Conservation (phyloP, 805 yeast genomes). For the Kodamaea hsintzibuensis region DNA sequence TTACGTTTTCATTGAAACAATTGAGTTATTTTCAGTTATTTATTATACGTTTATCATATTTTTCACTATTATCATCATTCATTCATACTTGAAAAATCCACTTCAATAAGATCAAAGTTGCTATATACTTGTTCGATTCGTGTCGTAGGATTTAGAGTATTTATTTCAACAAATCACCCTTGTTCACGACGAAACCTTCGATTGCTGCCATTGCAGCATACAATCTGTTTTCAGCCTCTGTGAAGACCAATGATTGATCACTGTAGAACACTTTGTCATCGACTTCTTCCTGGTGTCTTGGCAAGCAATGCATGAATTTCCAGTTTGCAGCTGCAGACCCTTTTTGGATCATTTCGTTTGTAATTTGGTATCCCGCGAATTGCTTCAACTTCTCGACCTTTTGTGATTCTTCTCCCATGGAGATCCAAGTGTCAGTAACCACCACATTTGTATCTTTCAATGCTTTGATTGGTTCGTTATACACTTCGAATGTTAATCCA, state of each 20-base stretch:
- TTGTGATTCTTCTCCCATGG: conserved; percentile 96
- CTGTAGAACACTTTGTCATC: conserved; percentile 90
- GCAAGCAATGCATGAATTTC: conserved; percentile 97
- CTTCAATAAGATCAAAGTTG: neutral
- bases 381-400: conserved; percentile 69
- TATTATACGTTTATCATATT: too few species aligned
- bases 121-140: too few species aligned
- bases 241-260: conserved; percentile 76
- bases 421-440: conserved; percentile 96
- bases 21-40: neutral
- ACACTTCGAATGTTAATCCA: conserved; percentile 49
- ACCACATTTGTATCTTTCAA: conserved; percentile 73
- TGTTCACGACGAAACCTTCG: conserved; percentile 85
- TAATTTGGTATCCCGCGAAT: conserved; percentile 86
- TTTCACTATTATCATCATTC: neutral
- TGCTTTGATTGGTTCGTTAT: conserved; percentile 76
- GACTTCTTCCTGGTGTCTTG: conserved; percentile 94
- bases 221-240: conserved; percentile 93
- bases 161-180: conserved; percentile 53
- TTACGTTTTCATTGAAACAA: neutral
- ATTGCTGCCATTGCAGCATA: conserved; percentile 95
- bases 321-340: conserved; percentile 65
- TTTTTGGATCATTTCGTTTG: conserved; percentile 55
- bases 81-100: neutral
- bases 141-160: neutral